Percentiles rank a stretch among this genome's conserved stretches.
Evolutionary conservation across 1,284 basidiomycete genomes (phyloP).

Genomic region (Schizophyllum amplum): DNA sequence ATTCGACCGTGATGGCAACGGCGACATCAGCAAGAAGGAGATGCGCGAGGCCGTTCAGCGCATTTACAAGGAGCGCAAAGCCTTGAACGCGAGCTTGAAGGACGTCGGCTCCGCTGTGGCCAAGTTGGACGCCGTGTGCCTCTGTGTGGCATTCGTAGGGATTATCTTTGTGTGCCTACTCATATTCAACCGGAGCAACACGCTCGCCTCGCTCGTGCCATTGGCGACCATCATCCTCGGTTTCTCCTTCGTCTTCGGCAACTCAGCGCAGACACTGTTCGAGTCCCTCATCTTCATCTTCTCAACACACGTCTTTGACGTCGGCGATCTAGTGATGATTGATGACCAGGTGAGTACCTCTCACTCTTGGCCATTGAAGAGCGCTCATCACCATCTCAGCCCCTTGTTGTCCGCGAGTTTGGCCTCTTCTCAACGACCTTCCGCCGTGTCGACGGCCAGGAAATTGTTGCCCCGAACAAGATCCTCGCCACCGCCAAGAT

Average conservation of each 20-base stretch:
- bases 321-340: slow-evolving; percentile 74
- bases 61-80: slow-evolving; percentile 75
- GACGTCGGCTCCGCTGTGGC: slow-evolving; percentile 66
- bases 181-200: slow-evolving; percentile 68
- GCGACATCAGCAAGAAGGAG: slow-evolving; percentile 72
- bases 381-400: slow-evolving; percentile 21
- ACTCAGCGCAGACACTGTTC: slow-evolving; percentile 76
- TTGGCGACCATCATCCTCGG: slow-evolving; percentile 75
- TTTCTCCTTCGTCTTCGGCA: slow-evolving; percentile 77
- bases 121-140: slow-evolving; percentile 68
- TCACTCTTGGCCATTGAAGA: neutral
- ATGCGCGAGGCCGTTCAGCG: slow-evolving; percentile 82
- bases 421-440: slow-evolving; percentile 80
- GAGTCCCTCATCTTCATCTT: slow-evolving; percentile 83
- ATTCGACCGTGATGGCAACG: slow-evolving; percentile 81
- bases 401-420: slow-evolving; percentile 66
- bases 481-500: slow-evolving; percentile 68
- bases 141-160: slow-evolving; percentile 51
- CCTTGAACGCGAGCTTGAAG: slow-evolving; percentile 65
- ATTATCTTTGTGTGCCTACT: slow-evolving; percentile 71
- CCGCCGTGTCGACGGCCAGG: slow-evolving; percentile 70
- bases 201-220: slow-evolving; percentile 72
- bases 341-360: slow-evolving; percentile 47
- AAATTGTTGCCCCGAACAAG: slow-evolving; percentile 75
- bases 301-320: slow-evolving; percentile 73